Conservation (phyloP, 768 basidiomycete genomes). For the Calocera cornea region DNA sequence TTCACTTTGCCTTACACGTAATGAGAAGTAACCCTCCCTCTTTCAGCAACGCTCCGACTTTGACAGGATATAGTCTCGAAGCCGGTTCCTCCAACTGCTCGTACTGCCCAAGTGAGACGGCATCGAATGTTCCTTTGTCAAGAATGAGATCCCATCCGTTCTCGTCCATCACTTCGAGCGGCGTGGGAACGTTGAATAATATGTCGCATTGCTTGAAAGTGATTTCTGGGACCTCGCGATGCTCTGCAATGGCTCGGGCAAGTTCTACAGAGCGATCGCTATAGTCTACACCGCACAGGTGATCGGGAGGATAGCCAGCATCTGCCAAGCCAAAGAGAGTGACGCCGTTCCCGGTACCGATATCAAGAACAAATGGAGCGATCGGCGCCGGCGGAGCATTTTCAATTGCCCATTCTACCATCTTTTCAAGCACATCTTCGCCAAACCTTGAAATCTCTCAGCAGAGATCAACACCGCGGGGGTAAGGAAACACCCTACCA, state of each 20-base stretch:
- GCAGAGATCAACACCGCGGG: not conserved
- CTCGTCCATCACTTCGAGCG: conserved; percentile 12
- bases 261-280: conserved; percentile 57
- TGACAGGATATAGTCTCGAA: conserved; percentile 44
- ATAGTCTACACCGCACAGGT: conserved; percentile 61
- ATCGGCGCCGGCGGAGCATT: conserved; percentile 35
- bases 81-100: conserved; percentile 41
- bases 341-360: conserved; percentile 71
- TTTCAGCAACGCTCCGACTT: conserved; percentile 43
- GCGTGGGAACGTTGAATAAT: conserved; percentile 36
- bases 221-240: conserved; percentile 31
- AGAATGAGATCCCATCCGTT: conserved; percentile 56
- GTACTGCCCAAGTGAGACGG: conserved; percentile 58
- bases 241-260: conserved; percentile 41
- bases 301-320: conserved; percentile 43
- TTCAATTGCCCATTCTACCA: conserved; percentile 53
- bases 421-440: conserved; percentile 56
- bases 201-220: conserved; percentile 53
- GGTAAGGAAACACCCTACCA: conserved; percentile 38
- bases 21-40: conserved; percentile 62
- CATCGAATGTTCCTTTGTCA: conserved; percentile 85
- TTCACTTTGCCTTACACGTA: conserved; percentile 46
- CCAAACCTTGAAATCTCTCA: conserved; percentile 51
- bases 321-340: conserved; percentile 58
- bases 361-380: conserved; percentile 48